phyloP scores from a whole-genome alignment of 371 early-diverging fungal species.

The Lichtheimia corymbifera region DNA sequence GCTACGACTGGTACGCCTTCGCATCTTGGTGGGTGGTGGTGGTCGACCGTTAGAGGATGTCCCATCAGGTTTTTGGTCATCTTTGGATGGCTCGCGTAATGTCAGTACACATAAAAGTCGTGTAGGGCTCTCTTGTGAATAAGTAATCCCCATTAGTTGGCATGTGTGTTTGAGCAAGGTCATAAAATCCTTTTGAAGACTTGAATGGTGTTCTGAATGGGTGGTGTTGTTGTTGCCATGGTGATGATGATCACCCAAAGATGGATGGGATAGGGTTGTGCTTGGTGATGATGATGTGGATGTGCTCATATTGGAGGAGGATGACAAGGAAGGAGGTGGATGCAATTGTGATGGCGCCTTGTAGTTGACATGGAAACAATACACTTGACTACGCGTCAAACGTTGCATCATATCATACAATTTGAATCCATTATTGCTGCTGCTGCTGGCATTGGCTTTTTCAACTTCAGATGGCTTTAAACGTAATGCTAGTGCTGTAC shows the following conservation, averaged over 20 bases:
- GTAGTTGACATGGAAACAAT: constrained; percentile 31
- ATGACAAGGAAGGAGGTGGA: constrained; percentile 31
- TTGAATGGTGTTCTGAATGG: neutral
- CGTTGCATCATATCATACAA: constrained; percentile 33
- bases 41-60: no score
- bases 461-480: constrained; percentile 6
- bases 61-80: neutral
- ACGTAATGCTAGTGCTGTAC: constrained; percentile 9
- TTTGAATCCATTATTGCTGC: constrained; percentile 1
- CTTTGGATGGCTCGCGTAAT: constrained; percentile 26
- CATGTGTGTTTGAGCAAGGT: constrained; percentile 30
- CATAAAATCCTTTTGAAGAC: constrained; percentile 27
- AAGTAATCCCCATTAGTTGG: constrained; percentile 47
- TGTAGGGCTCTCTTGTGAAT: constrained; percentile 24
- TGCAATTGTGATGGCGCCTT: neutral
- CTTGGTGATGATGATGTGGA: constrained; percentile 22
- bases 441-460: constrained; percentile 14
- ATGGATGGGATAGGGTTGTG: neutral
- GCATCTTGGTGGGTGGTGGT: no score
- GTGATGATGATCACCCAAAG: no score
- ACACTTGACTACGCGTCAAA: constrained; percentile 37
- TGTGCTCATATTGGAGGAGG: constrained; percentile 20
- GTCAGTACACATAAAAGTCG: constrained; percentile 38
- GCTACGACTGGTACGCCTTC: constrained; percentile 9
- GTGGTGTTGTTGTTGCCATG: constrained; percentile 7